Evolutionary conservation across 139 green algal genomes (phyloP).

Genomic region (Limnomonas spitsbergensis): DNA sequence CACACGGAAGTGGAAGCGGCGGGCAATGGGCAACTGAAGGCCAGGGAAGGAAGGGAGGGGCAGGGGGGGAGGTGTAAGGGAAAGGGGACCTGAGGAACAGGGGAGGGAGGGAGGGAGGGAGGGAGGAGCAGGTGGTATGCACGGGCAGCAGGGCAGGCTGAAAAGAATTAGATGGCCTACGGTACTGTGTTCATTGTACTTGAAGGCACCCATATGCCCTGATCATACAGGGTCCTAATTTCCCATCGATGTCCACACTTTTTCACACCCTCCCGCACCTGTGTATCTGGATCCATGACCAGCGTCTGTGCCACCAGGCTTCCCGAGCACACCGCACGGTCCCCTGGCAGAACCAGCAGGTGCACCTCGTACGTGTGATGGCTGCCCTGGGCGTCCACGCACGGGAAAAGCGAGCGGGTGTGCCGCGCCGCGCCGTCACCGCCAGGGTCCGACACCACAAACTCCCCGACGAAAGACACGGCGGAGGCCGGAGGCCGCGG

Average conservation of each 20-base stretch:
- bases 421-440: constrained; percentile 11
- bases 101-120: not conserved
- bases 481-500: not conserved
- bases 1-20: constrained; percentile 30
- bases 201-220: too few relatives aligned
- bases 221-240: not conserved
- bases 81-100: not conserved
- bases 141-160: too few relatives aligned
- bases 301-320: constrained; percentile 24
- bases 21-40: constrained; percentile 13
- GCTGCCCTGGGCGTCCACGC: constrained; percentile 7
- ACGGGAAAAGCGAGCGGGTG: constrained; percentile 23
- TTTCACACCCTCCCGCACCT: too few relatives aligned
- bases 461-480: not conserved
- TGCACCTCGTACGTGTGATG: constrained; percentile 8
- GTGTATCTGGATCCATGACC: constrained; percentile 14
- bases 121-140: not conserved
- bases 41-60: not conserved
- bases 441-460: not conserved
- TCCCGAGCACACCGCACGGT: constrained; percentile 32
- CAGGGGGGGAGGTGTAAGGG: not conserved
- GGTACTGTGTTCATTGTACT: not conserved
- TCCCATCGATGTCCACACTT: not conserved
- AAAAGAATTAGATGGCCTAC: too few relatives aligned
- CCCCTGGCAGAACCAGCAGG: constrained; percentile 14